Evolutionary conservation across 306 rosid species (phyloP).

Genomic region (Prunus armeniaca): DNA sequence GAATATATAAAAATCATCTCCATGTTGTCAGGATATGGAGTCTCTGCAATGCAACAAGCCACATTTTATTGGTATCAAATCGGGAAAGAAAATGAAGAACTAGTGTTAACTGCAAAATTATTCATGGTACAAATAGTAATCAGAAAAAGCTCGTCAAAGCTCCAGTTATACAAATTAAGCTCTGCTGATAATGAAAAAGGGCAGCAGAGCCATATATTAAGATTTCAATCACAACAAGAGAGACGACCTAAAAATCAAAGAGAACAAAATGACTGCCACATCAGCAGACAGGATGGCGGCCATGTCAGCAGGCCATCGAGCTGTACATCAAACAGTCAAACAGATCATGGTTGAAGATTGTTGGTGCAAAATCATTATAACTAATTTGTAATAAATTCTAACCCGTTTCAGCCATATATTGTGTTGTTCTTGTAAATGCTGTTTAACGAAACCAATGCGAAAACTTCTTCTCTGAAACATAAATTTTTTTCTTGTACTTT

Average conservation of each 20-base stretch:
- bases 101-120: not conserved
- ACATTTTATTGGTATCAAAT: not conserved
- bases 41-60: constrained; percentile 43
- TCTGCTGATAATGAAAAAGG: not conserved
- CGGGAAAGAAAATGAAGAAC: not conserved
- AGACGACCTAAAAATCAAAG: not conserved
- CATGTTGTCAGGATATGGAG: constrained; percentile 62
- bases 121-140: too few relatives aligned
- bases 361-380: not conserved
- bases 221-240: not conserved
- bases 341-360: not conserved
- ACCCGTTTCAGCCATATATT: not conserved
- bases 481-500: not conserved
- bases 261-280: not conserved
- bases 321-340: not conserved
- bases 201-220: not conserved
- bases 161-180: not conserved
- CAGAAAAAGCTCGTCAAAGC: too few relatives aligned
- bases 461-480: not conserved
- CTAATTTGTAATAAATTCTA: not conserved
- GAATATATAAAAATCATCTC: constrained; percentile 63
- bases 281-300: not conserved
- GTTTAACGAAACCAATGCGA: not conserved
- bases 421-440: not conserved
- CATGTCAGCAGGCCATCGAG: not conserved